These are phyloP conservation scores for Saccharomyces hybrid DNA, from an alignment of 1,139 yeast species.

Conservation along the genomic window DNA sequence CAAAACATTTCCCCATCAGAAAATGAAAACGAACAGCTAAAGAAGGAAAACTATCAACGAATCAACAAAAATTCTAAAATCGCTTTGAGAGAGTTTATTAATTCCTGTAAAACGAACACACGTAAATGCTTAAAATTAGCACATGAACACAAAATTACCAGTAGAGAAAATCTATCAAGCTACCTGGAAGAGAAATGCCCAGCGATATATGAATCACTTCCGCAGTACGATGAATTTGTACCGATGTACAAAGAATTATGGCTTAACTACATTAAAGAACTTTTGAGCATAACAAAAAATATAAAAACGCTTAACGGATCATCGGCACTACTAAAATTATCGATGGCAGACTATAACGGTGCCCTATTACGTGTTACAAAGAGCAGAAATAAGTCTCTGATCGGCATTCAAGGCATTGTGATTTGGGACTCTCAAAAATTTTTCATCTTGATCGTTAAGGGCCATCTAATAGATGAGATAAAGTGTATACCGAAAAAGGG, in stretches of 20 bases:
- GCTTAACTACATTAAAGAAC: slow-evolving; percentile 29
- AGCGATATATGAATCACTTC: slow-evolving; percentile 17
- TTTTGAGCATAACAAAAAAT: slow-evolving; percentile 19
- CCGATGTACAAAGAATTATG: slow-evolving; percentile 29
- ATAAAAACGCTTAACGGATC: slow-evolving; percentile 17
- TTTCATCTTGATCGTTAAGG: slow-evolving; percentile 56
- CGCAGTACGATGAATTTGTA: slow-evolving; percentile 19
- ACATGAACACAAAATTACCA: slow-evolving; percentile 12
- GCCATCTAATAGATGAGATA: slow-evolving; percentile 45
- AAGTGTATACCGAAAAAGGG: slow-evolving; percentile 54
- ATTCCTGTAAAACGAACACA: slow-evolving; percentile 12
- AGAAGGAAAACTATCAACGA: slow-evolving; percentile 16
- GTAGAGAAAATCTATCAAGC: slow-evolving; percentile 8
- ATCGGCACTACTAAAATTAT: slow-evolving; percentile 43
- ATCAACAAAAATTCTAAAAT: slow-evolving; percentile 26
- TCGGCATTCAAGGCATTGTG: slow-evolving; percentile 71
- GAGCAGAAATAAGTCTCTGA: slow-evolving; percentile 48
- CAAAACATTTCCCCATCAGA: slow-evolving; percentile 1
- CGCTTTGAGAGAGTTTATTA: slow-evolving; percentile 24
- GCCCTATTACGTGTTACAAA: slow-evolving; percentile 53
- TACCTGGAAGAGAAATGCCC: slow-evolving; percentile 14
- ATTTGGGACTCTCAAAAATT: slow-evolving; percentile 80
- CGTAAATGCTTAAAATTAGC: slow-evolving; percentile 17
- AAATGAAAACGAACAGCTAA: not conserved
- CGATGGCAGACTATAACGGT: slow-evolving; percentile 83